These are phyloP conservation scores for Umbelopsis sp. DNA, from an alignment of 192 early-diverging fungal species.

Conservation along the genomic window DNA sequence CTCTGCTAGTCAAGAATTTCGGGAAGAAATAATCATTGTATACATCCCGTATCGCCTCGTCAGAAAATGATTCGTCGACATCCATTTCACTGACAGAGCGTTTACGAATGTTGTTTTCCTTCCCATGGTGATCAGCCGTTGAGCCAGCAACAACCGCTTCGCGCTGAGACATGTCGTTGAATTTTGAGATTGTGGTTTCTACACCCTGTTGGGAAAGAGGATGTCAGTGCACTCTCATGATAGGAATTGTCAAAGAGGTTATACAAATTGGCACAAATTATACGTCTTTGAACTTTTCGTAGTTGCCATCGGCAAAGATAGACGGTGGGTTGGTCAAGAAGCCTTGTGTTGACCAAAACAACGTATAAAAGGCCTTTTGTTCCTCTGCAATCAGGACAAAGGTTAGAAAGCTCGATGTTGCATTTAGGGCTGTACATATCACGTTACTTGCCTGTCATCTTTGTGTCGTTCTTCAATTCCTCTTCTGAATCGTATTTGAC, in stretches of 20 bases:
- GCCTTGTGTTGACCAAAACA: conserved; percentile 80
- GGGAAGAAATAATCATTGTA: conserved; percentile 64
- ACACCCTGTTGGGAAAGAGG: conserved; percentile 9
- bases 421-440: not conserved
- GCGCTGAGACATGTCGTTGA: conserved; percentile 22
- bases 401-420: too few relatives aligned
- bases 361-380: conserved; percentile 57
- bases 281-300: conserved; percentile 45
- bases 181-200: conserved; percentile 23
- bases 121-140: conserved; percentile 3
- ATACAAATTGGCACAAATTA: not conserved
- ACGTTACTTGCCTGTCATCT: conserved; percentile 24
- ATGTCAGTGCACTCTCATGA: not conserved
- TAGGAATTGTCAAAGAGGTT: not conserved
- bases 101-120: not conserved
- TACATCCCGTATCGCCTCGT: not conserved
- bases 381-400: conserved; percentile 12
- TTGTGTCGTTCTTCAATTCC: conserved; percentile 43
- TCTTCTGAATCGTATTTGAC: conserved; percentile 54
- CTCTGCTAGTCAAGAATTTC: conserved; percentile 72
- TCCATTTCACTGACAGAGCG: conserved; percentile 8
- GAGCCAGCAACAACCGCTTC: conserved; percentile 23
- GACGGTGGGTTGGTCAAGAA: conserved; percentile 73
- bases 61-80: not conserved
- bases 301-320: conserved; percentile 42